A percentile compares a stretch with the other conserved stretches of the same genome.
These are phyloP conservation scores for Sordariomycetes sp. DNA, from an alignment of 2,329 filamentous ascomycete genomes.

Conservation along the genomic window DNA sequence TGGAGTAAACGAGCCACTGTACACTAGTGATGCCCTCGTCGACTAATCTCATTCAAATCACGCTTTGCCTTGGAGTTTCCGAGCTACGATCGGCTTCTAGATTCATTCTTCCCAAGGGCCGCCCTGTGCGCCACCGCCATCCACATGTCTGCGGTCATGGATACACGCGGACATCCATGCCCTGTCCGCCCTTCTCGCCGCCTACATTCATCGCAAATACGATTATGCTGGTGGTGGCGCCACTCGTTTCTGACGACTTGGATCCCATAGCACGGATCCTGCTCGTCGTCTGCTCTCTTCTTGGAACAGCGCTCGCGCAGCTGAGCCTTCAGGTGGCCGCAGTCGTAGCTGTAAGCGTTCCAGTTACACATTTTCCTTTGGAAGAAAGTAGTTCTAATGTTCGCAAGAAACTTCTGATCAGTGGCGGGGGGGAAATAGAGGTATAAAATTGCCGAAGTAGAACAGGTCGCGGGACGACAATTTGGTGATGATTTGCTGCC, in stretches of 20 bases:
- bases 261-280: constrained; percentile 1
- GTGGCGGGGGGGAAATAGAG: no score
- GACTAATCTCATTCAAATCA: not conserved
- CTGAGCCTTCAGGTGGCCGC: constrained; percentile 3
- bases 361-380: constrained; percentile 5
- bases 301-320: constrained; percentile 2
- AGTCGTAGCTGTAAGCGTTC: constrained; percentile 5
- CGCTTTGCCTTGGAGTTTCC: not conserved
- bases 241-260: not conserved
- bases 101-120: not conserved
- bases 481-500: no score
- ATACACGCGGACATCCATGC: not conserved
- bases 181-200: not conserved
- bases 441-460: no score
- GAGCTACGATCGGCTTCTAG: not conserved
- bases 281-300: constrained; percentile 2
- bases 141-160: not conserved
- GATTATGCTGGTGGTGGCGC: not conserved
- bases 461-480: no score
- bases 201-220: not conserved
- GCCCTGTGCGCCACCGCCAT: not conserved
- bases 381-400: no score
- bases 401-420: no score
- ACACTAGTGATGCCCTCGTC: no score
- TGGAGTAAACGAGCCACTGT: no score